phyloP scores from a whole-genome alignment of 441 rosid species.

The Jatropha multifida region DNA sequence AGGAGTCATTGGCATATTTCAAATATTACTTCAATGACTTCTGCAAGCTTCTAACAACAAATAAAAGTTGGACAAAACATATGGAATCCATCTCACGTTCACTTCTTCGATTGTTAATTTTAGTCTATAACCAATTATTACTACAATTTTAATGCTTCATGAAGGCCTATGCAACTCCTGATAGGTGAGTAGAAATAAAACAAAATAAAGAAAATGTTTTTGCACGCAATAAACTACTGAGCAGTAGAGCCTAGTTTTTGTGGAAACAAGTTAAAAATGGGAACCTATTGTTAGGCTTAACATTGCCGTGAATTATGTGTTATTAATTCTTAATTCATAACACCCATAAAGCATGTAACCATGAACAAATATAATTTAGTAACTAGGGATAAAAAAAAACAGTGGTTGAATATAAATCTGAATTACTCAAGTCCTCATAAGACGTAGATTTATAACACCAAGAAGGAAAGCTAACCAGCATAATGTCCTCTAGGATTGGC shows the following conservation, averaged over 20 bases:
- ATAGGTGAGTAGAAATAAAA: background rate
- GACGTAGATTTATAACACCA: background rate
- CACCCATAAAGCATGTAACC: background rate
- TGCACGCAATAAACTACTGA: background rate
- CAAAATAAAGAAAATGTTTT: background rate
- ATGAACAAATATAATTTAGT: background rate
- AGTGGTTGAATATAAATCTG: background rate
- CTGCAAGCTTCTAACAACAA: background rate
- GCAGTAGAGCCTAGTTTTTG: background rate
- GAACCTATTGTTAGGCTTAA: background rate
- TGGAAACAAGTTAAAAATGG: background rate
- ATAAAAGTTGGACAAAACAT: background rate
- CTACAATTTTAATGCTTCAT: background rate
- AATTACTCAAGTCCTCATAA: background rate
- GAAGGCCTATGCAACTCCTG: background rate
- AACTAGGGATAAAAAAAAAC: background rate
- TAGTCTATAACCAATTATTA: background rate
- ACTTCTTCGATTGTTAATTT: background rate
- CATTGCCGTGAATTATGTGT: background rate
- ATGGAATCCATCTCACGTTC: conserved; percentile 2
- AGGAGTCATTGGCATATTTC: background rate
- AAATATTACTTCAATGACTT: background rate
- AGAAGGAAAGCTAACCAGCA: conserved; percentile 51
- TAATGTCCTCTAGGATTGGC: conserved; percentile 78
- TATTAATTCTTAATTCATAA: background rate